Conservation (phyloP, 441 rosid genomes). For the Mallotus repandus region DNA sequence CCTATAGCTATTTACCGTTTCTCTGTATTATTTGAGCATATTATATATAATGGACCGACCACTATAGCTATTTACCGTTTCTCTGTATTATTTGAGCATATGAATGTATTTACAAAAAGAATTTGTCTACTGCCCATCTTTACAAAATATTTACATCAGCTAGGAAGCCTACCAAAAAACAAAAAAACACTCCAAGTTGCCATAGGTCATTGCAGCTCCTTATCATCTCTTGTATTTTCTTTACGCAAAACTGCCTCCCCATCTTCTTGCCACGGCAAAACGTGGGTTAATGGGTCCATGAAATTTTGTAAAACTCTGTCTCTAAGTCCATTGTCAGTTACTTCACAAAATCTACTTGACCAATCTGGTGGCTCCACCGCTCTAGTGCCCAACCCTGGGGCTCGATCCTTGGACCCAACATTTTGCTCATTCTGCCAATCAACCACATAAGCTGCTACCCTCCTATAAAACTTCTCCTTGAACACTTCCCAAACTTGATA, state of each 20-base stretch:
- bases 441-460: conserved; percentile 83
- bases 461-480: conserved; percentile 71
- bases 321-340: conserved; percentile 63
- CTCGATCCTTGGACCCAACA: conserved; percentile 80
- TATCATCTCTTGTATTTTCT: no score
- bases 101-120: neutral
- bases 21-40: neutral
- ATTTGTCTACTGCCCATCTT: neutral
- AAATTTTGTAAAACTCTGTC: conserved; percentile 45
- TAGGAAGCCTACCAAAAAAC: neutral
- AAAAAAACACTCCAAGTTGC: neutral
- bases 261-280: conserved; percentile 54
- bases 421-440: conserved; percentile 81
- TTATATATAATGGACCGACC: neutral
- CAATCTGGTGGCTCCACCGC: conserved; percentile 80
- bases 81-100: neutral
- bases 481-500: conserved; percentile 92
- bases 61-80: no score
- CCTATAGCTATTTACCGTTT: no score
- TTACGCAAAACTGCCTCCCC: no score
- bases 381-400: conserved; percentile 74
- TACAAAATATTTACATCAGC: neutral
- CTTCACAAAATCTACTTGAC: conserved; percentile 70
- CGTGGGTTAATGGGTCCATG: conserved; percentile 30
- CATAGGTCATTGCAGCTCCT: neutral